Base-by-base conservation (phyloP, 2,329 filamentous ascomycete species). In the Colletotrichum shisoi region DNA sequence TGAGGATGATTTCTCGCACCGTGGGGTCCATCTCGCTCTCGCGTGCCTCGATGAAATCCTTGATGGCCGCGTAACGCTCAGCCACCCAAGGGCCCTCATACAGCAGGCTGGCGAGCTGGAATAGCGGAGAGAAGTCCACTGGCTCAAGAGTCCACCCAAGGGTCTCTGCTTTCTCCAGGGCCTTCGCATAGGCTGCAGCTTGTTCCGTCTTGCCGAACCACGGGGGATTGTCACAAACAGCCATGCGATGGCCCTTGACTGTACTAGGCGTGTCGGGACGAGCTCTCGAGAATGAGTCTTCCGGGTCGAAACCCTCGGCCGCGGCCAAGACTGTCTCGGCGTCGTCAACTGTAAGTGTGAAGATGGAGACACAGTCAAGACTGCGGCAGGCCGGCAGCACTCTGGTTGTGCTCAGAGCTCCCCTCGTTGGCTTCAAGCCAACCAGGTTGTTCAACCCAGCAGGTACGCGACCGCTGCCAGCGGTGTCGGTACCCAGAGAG, bases 51-150 rank as follows among this genome's bases (percentile, higher is more conserved):
- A 85, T 83, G 54, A 87, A 78, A 42, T 77, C 71, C 5, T 77
- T 74, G 40, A 85, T 85, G 15, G 84, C 82, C 3, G 83, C 82
- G 66, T 86, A 84, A 17, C 86, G 80, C 71, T 88, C 86, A 1
- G 81, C 83, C 1, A 88, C 83, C 73, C 87, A 84, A 0, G 84
- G 82, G 0, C 85, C 85, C 24, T 84, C 81, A 71, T 88, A 88
- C 0, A 88, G 76, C 2, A 88, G 77, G 57, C 81, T 76, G 3
- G 83, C 84, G 4, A 84, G 84, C 57, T 80, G 79, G 62, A 86
- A 81, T 45, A 88, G 83, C 2, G 78, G 73, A 1, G 75, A 70
- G 74, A 85, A 87, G 70, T 85, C 81, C 27, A 82, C 74, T 2
- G 80, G 74, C 37, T 76, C 71, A 9, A 84, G 73, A 0, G 72